These are phyloP conservation scores for Daedaleopsis nitida DNA, from an alignment of 768 basidiomycete genomes.

Conservation along the genomic window DNA sequence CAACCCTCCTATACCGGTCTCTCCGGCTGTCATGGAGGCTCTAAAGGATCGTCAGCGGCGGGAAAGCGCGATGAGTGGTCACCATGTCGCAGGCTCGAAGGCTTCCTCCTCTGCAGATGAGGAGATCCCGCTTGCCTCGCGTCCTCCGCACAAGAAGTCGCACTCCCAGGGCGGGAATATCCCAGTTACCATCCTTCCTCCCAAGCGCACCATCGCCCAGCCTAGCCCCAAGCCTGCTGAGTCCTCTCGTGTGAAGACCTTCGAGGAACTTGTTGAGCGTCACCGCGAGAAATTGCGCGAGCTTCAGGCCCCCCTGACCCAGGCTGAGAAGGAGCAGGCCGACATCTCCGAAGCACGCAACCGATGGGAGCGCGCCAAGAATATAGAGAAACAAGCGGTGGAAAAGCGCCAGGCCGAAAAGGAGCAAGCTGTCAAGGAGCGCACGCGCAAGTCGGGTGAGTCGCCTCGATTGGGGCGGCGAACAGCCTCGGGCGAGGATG, in stretches of 20 bases:
- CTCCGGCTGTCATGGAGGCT: slow-evolving; percentile 77
- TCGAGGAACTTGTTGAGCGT: slow-evolving; percentile 84
- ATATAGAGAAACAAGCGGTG: slow-evolving; percentile 74
- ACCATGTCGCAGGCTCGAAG: slow-evolving; percentile 1
- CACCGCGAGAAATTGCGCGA: slow-evolving; percentile 84
- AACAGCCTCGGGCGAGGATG: slow-evolving; percentile 5
- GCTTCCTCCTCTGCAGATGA: slow-evolving; percentile 34
- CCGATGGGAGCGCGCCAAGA: slow-evolving; percentile 82
- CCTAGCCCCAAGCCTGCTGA: slow-evolving; percentile 52
- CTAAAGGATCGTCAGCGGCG: slow-evolving; percentile 68
- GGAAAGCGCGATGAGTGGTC: slow-evolving; percentile 61
- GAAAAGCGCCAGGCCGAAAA: slow-evolving; percentile 72
- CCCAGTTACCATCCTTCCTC: slow-evolving; percentile 47
- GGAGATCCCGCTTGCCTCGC: slow-evolving; percentile 44
- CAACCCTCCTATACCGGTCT: slow-evolving; percentile 51
- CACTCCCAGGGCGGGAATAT: slow-evolving; percentile 37
- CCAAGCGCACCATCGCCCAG: slow-evolving; percentile 38
- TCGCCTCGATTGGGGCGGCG: neutral
- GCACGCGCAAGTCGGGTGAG: slow-evolving; percentile 19
- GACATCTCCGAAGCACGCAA: slow-evolving; percentile 73
- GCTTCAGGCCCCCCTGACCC: slow-evolving; percentile 83
- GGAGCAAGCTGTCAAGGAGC: slow-evolving; percentile 45
- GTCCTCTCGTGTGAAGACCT: slow-evolving; percentile 62
- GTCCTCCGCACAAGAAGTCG: slow-evolving; percentile 24
- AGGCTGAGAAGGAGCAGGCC: slow-evolving; percentile 75